These are phyloP conservation scores for Aspergillus arachidicola DNA, from an alignment of 2,329 filamentous ascomycete genomes.

Conservation along the genomic window DNA sequence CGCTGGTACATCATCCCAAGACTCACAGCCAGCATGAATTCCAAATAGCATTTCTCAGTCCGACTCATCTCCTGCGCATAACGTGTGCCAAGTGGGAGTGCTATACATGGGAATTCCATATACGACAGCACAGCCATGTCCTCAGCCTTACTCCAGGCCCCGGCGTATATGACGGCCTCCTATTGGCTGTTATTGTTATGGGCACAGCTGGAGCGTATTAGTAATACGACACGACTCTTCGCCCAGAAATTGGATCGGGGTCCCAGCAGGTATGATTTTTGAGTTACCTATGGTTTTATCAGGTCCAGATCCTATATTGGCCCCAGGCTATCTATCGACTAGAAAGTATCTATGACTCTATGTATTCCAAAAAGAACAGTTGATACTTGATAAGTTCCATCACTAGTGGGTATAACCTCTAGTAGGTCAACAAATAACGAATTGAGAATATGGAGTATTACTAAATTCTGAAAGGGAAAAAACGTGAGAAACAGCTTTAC, in stretches of 20 bases:
- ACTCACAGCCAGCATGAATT: not conserved
- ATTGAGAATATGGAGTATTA: no score
- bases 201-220: conserved; percentile 18
- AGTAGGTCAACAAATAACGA: no score
- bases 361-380: no score
- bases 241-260: not conserved
- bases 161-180: not conserved
- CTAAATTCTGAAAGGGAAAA: no score
- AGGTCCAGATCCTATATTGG: no score
- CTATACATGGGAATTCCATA: conserved; percentile 2
- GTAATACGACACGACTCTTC: conserved; percentile 18
- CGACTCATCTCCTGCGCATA: not conserved
- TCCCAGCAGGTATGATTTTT: no score
- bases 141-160: not conserved
- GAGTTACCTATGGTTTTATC: no score
- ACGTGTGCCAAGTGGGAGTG: not conserved
- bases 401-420: no score
- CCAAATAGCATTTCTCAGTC: conserved; percentile 9
- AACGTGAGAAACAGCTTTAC: no score
- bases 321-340: no score
- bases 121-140: conserved; percentile 16
- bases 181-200: not conserved
- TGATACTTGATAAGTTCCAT: no score
- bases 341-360: no score
- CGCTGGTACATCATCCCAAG: not conserved